These are phyloP conservation scores for Nakaseomyces nivariensis DNA, from an alignment of 1,139 yeast genomes.

Conservation along the genomic window DNA sequence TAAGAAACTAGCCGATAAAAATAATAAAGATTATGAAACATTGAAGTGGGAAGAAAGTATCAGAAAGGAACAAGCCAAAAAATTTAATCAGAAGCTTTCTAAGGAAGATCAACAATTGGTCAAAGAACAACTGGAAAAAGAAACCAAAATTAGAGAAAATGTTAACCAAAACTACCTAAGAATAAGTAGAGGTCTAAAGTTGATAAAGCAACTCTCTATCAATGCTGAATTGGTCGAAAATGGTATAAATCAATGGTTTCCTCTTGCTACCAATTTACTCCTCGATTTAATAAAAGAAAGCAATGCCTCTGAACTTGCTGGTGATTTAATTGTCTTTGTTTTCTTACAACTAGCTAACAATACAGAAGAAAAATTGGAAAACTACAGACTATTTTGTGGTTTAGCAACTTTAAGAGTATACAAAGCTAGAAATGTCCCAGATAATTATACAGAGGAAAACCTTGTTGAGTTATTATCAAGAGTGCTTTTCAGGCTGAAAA, in stretches of 20 bases:
- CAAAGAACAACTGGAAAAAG: slow-evolving; percentile 52
- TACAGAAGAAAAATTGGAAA: slow-evolving; percentile 41
- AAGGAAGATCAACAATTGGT: slow-evolving; percentile 65
- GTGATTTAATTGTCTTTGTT: slow-evolving; percentile 30
- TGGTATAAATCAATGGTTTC: slow-evolving; percentile 66
- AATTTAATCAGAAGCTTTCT: slow-evolving; percentile 47
- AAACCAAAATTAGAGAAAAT: slow-evolving; percentile 42
- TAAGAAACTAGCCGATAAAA: slow-evolving; percentile 40
- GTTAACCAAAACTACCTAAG: slow-evolving; percentile 35
- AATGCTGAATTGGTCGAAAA: slow-evolving; percentile 50
- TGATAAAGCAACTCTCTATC: slow-evolving; percentile 44
- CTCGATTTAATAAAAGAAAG: slow-evolving; percentile 35
- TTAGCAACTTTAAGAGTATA: slow-evolving; percentile 54
- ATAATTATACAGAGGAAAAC: slow-evolving; percentile 41
- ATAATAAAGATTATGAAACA: slow-evolving; percentile 75
- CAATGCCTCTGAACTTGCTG: slow-evolving; percentile 36
- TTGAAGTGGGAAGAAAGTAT: slow-evolving; percentile 84
- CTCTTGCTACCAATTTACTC: slow-evolving; percentile 44
- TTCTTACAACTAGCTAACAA: slow-evolving; percentile 39
- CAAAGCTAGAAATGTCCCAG: slow-evolving; percentile 35
- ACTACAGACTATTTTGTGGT: slow-evolving; percentile 47
- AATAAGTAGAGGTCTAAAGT: slow-evolving; percentile 41
- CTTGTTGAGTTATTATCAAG: slow-evolving; percentile 48
- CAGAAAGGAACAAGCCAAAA: slow-evolving; percentile 60
- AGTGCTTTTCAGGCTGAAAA: slow-evolving; percentile 64